phyloP scores from a whole-genome alignment of 2,329 filamentous ascomycete species.

The Nemania sp. region DNA sequence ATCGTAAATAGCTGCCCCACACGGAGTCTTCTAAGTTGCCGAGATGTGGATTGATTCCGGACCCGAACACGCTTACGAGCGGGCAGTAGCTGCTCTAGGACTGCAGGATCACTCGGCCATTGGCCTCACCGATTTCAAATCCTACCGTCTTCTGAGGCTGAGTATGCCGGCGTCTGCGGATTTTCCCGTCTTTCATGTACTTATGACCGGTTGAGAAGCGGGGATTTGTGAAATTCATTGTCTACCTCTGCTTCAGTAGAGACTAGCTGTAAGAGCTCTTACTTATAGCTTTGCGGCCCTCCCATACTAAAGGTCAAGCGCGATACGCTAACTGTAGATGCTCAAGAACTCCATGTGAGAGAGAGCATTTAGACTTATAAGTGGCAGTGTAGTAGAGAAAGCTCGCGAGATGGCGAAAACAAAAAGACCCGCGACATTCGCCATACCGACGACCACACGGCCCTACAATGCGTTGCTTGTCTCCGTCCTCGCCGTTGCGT shows the following conservation, averaged over 20 bases:
- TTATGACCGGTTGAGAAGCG: too few relatives aligned
- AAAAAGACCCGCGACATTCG: constrained; percentile 3
- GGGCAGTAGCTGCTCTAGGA: too few relatives aligned
- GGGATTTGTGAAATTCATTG: background rate
- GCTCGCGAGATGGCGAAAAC: constrained; percentile 17
- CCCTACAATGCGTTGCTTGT: constrained; percentile 28
- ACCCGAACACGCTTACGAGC: too few relatives aligned
- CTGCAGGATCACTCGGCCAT: constrained; percentile 1
- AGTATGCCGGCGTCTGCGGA: background rate
- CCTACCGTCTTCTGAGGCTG: constrained; percentile 6
- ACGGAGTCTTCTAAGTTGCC: background rate
- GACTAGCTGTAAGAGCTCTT: too few relatives aligned
- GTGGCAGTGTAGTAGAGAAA: too few relatives aligned
- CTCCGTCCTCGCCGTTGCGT: constrained; percentile 19
- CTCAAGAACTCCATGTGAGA: too few relatives aligned
- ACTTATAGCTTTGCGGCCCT: too few relatives aligned
- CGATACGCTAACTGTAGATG: too few relatives aligned
- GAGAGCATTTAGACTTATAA: too few relatives aligned
- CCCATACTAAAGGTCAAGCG: too few relatives aligned
- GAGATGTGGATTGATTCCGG: constrained; percentile 1
- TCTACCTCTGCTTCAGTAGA: background rate
- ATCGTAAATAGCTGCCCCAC: too few relatives aligned
- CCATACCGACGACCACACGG: constrained; percentile 23
- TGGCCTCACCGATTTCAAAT: constrained; percentile 22
- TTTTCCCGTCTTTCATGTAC: background rate